Evolutionary conservation across 768 basidiomycete genomes (phyloP), one percentile per base, ranked within the genome.

Genomic region (Dacryopinax primogenitus): DNA sequence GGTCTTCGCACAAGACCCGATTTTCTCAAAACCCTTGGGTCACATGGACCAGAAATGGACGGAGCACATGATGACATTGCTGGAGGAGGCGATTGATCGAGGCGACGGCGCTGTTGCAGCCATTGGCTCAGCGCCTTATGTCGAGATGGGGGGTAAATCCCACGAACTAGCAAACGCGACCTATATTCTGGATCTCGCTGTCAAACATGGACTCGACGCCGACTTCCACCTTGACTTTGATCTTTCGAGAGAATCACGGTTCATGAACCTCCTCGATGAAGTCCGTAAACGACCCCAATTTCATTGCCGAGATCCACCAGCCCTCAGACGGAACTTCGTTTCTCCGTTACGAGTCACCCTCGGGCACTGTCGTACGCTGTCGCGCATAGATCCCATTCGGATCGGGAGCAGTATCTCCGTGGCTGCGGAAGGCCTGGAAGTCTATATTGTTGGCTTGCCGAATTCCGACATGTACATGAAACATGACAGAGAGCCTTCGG

Each of bases 171-270:
- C 82, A 18, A 86, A 86, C 70, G 81, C 86, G 32, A 72, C 71
- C 32, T 77, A 81, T 67, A 73, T 85, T 62, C 75, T 86, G 70
- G 75, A 80, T 34, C 75, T 82, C 62, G 81, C 83, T 11, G 69
- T 72, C 51, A 70, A 70, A 41, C 72, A 72, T 41, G 69, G 69
- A 16, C 72, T 80, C 23, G 80, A 82, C 67, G 77, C 80, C 45
- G 85, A 86, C 71, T 86, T 86, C 71, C 86, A 87, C 73, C 78
- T 86, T 33, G 84, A 86, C 74, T 86, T 84, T 73, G 85, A 82
- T 74, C 76, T 86, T 28, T 58, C 51, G 26, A 23, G 51, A 32
- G 51, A 26, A 3, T 32, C 51, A 4, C 51, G 51, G 9, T 30
- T 58, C 9, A 26, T 58, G 51, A 30, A 58, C 26, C 51, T 58